These are phyloP conservation scores for Dissophora ornata DNA, from an alignment of 192 early-diverging fungal genomes.

Conservation along the genomic window DNA sequence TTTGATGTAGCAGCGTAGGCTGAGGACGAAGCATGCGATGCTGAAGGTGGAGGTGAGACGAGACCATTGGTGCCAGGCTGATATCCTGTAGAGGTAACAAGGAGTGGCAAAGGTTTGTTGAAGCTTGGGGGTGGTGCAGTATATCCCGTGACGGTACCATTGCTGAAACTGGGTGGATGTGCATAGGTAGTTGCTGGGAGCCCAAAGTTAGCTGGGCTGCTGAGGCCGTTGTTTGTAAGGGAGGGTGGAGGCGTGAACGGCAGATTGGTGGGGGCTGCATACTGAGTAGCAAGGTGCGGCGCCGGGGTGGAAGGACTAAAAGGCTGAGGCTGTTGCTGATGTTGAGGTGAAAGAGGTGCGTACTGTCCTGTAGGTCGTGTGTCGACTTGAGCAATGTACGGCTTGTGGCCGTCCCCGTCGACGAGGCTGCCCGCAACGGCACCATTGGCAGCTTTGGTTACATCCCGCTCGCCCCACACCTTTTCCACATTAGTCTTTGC, in stretches of 20 bases:
- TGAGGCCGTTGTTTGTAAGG: too few species aligned
- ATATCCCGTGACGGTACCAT: background rate
- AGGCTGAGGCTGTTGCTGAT: too few species aligned
- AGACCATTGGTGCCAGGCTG: constrained; percentile 3
- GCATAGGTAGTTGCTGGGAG: constrained; percentile 9
- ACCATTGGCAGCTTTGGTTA: background rate
- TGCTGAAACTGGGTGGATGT: constrained; percentile 31
- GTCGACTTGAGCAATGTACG: constrained; percentile 13
- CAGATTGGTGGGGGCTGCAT: constrained; percentile 1
- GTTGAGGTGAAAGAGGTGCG: background rate
- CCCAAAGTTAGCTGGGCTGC: constrained; percentile 6
- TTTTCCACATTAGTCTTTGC: constrained; percentile 14
- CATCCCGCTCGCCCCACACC: constrained; percentile 7
- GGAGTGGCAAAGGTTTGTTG: background rate
- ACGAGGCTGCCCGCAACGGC: background rate
- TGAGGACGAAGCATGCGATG: background rate
- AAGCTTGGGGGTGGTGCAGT: constrained; percentile 15
- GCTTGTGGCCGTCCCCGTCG: constrained; percentile 2
- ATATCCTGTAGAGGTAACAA: background rate
- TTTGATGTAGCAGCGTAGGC: background rate
- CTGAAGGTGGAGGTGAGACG: constrained; percentile 24
- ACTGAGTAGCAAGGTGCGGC: too few species aligned
- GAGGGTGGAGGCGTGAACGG: constrained; percentile 32
- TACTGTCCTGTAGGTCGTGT: background rate
- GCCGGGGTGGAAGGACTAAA: too few species aligned